These are phyloP conservation scores for Myxozyma geophila DNA, from an alignment of 805 yeast species.

Conservation along the genomic window DNA sequence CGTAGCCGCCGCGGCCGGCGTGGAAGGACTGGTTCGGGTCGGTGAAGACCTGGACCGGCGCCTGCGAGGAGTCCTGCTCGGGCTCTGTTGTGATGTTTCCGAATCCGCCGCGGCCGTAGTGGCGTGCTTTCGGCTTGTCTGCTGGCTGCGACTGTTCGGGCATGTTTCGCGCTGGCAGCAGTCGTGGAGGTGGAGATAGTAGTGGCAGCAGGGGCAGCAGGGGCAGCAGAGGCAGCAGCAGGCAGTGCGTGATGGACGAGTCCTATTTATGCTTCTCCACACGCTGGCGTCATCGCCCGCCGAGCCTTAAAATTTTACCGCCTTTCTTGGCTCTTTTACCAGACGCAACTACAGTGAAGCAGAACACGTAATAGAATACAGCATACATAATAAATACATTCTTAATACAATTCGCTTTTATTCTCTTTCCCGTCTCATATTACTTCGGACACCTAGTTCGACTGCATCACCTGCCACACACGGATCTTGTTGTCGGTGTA, in stretches of 20 bases:
- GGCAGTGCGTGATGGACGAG: no score
- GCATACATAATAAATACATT: not conserved
- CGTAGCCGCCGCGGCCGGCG: slow-evolving; percentile 49
- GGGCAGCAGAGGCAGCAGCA: no score
- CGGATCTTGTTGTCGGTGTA: slow-evolving; percentile 99
- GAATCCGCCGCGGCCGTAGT: slow-evolving; percentile 37
- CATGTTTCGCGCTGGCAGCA: not conserved
- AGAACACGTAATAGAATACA: not conserved
- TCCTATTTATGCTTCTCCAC: no score
- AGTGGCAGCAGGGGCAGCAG: not conserved
- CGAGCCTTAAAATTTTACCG: not conserved
- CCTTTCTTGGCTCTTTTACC: not conserved
- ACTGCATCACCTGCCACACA: slow-evolving; percentile 99
- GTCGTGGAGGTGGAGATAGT: not conserved
- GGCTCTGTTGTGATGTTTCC: slow-evolving; percentile 38
- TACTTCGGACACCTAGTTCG: slow-evolving; percentile 31
- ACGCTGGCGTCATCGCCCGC: no score
- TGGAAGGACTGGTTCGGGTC: slow-evolving; percentile 45
- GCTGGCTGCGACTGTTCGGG: not conserved
- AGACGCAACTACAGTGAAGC: not conserved
- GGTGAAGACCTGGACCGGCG: slow-evolving; percentile 46
- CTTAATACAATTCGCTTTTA: not conserved
- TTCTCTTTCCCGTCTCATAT: not conserved
- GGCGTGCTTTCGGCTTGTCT: slow-evolving; percentile 8
- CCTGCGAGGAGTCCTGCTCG: slow-evolving; percentile 42